Evolutionary conservation across 2,329 filamentous ascomycete species (phyloP), one percentile per base, ranked within the genome.

Genomic region (Mycogone perniciosa): DNA sequence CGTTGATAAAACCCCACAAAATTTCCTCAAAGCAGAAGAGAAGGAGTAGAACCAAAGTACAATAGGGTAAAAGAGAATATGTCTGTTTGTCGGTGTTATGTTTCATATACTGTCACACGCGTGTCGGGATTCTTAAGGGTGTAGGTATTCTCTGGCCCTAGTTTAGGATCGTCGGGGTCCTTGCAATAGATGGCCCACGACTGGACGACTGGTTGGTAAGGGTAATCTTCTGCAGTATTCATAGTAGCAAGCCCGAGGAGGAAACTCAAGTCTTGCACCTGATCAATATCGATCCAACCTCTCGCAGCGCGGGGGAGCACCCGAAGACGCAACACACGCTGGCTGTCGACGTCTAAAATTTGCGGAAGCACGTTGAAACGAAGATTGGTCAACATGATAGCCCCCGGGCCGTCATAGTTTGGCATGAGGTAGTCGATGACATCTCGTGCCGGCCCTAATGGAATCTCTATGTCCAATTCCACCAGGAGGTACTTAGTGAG

Each of bases 301-400:
- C 40, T 52, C 5, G 50, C 50, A 5, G 50, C 44, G 9, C 50
- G 50, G 1, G 50, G 50, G 4, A 52, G 41, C 26, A 52, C 3
- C 7, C 50, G 50, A n/a, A 52, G 44, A 1, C 39, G 44, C 38
- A 52, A 33, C 11, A 50, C 47, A 7, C 40, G 26, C n/a, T 42
- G 5, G 11, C 9, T 11, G 8, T 30, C 38, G 31, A 31, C 41
- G 31, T 35, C 31, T 7, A 37, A 4, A 7, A 45, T 10, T 4
- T 13, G 29, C 6, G 43, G 43, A 7, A 45, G 20, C n/a, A 56
- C 44, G 46, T 56, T 56, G 54, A 57, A 57, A 13, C 55, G 53
- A n/a, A 57, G 43, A 26, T 57, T 55, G 31, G 20, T 50, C 31
- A 57, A 42, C 53, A 57, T 55, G n/a, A 30, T 30, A 4, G 55